Evolutionary conservation across 2,329 filamentous ascomycete species (phyloP).

Genomic region (Aureobasidium mangrovei): DNA sequence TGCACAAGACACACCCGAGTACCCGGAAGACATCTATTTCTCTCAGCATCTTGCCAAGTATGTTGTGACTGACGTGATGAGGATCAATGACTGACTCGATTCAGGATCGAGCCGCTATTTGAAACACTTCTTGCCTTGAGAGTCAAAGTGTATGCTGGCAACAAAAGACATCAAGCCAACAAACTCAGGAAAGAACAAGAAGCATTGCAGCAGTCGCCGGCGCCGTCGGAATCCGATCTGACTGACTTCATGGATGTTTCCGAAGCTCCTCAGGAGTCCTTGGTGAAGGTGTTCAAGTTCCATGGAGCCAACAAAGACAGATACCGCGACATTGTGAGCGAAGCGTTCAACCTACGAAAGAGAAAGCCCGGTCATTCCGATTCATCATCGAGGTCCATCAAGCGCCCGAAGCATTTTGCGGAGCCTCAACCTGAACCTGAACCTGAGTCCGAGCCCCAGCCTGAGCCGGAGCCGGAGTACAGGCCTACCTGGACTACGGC

Average conservation of each 20-base stretch:
- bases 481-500: neutral
- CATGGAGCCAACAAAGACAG: too few species aligned
- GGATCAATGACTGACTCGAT: neutral
- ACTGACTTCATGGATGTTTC: neutral
- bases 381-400: neutral
- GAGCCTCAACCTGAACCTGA: too few species aligned
- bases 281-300: too few species aligned
- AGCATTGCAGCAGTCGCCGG: neutral
- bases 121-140: neutral
- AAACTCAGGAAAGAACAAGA: neutral
- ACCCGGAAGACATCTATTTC: neutral
- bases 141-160: neutral
- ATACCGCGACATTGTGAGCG: too few species aligned
- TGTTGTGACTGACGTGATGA: neutral
- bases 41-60: neutral
- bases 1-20: neutral
- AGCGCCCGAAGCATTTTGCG: neutral
- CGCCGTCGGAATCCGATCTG: neutral
- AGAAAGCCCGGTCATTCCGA: neutral
- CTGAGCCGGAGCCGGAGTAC: neutral
- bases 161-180: neutral
- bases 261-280: too few species aligned
- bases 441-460: too few species aligned
- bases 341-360: neutral
- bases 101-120: constrained; percentile 1